phyloP scores from a whole-genome alignment of 1,284 basidiomycete genomes.

The Trichosporon ovoides region DNA sequence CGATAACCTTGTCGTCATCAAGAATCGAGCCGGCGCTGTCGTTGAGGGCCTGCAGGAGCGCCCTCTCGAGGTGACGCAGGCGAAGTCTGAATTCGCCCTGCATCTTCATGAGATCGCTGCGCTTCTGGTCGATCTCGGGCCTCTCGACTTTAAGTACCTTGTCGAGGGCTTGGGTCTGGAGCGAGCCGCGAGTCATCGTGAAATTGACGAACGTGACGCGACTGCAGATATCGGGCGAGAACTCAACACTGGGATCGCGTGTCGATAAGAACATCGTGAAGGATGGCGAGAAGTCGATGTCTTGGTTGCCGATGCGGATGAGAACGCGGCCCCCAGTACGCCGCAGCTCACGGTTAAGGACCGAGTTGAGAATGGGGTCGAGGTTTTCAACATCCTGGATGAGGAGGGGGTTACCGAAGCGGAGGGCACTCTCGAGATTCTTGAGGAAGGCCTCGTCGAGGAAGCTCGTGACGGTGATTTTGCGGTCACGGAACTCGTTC shows the following conservation, averaged over 20 bases:
- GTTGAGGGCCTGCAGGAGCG: conserved; percentile 90
- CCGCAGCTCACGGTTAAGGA: conserved; percentile 93
- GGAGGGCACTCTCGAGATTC: conserved; percentile 95
- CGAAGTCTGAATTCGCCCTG: conserved; percentile 97
- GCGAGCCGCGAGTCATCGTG: conserved; percentile 96
- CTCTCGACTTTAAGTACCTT: conserved; percentile 95
- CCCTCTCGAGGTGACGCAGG: conserved; percentile 85
- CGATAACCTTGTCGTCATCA: conserved; percentile 98
- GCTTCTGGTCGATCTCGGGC: conserved; percentile 92
- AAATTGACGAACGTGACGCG: conserved; percentile 99
- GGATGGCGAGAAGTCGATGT: conserved; percentile 98
- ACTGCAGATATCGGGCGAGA: conserved; percentile 97
- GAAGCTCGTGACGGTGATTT: conserved; percentile 98
- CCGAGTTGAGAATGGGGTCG: conserved; percentile 95
- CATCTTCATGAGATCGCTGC: conserved; percentile 96
- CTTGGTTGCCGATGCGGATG: conserved; percentile 95
- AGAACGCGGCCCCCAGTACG: conserved; percentile 94
- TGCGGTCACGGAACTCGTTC: conserved; percentile 91
- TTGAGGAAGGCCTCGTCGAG: conserved; percentile 98
- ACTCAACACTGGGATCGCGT: conserved; percentile 92
- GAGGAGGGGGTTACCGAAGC: conserved; percentile 94
- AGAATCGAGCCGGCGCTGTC: conserved; percentile 96
- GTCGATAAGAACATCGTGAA: conserved; percentile 99
- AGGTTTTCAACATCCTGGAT: conserved; percentile 98
- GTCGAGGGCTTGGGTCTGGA: conserved; percentile 96